Evolutionary conservation across 2,329 filamentous ascomycete species (phyloP).

Genomic region (Botryotinia calthae): DNA sequence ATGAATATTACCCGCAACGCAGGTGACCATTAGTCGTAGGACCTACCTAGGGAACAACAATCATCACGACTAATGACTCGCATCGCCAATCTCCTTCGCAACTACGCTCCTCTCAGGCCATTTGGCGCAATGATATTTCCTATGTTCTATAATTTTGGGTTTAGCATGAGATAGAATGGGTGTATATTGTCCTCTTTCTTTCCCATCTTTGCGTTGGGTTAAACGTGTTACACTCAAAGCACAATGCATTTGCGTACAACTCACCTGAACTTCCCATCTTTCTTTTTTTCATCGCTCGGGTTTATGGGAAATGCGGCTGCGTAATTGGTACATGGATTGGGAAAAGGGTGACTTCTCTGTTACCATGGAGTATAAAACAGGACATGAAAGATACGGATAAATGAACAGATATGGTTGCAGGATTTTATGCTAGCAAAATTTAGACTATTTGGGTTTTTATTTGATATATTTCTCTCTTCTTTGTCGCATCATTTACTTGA

Average conservation of each 20-base stretch:
- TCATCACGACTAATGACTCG: neutral
- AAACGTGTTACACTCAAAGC: neutral
- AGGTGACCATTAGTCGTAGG: neutral
- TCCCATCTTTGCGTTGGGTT: neutral
- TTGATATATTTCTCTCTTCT: neutral
- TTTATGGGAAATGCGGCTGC: neutral
- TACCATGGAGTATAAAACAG: neutral
- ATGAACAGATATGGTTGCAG: neutral
- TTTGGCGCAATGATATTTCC: neutral
- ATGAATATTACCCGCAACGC: neutral
- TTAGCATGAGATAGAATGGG: neutral
- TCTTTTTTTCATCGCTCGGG: neutral
- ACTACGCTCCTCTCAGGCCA: neutral
- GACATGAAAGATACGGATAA: neutral
- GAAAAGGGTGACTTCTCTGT: neutral
- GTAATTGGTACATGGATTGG: neutral
- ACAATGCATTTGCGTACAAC: neutral
- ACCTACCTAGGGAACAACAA: neutral
- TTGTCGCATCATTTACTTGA: neutral
- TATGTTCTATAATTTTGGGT: neutral
- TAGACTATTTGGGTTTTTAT: neutral
- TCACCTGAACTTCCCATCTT: neutral
- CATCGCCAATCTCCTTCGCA: neutral
- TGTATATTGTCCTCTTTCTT: neutral
- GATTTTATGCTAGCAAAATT: neutral